Conservation (phyloP, 208 protist genomes). For the Porcisia deanei region DNA sequence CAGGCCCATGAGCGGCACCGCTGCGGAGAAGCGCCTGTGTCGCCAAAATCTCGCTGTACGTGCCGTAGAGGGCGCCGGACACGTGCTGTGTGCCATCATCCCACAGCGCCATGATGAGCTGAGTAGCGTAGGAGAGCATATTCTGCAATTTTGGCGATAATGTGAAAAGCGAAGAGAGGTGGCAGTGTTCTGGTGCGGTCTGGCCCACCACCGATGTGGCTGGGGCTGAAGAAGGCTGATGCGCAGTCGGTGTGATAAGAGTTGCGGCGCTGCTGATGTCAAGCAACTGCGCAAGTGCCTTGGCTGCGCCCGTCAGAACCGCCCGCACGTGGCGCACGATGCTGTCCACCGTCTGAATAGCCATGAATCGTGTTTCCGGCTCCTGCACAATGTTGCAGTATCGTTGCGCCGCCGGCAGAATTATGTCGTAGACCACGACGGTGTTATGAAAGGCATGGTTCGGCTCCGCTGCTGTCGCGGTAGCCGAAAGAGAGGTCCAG, state of each 20-base stretch:
- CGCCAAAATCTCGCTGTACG: constrained; percentile 62
- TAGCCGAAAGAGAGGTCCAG: not conserved
- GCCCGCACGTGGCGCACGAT: constrained; percentile 76
- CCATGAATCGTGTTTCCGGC: constrained; percentile 90
- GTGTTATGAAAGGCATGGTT: not conserved
- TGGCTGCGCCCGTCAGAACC: constrained; percentile 34
- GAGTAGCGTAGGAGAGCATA: constrained; percentile 50
- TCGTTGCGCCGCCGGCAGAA: constrained; percentile 55
- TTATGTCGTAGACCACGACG: constrained; percentile 55
- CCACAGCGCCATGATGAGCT: constrained; percentile 87
- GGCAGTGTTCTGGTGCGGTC: not conserved
- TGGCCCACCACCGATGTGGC: not conserved
- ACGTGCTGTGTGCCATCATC: constrained; percentile 89
- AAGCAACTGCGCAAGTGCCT: not conserved
- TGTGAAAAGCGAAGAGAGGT: constrained; percentile 36
- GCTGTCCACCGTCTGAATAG: constrained; percentile 86
- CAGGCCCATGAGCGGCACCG: not conserved
- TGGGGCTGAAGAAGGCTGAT: not conserved
- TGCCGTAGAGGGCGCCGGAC: constrained; percentile 80
- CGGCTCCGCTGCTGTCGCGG: not conserved
- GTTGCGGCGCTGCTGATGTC: constrained; percentile 8
- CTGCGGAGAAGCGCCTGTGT: constrained; percentile 16
- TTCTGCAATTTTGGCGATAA: constrained; percentile 40
- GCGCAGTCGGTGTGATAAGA: constrained; percentile 1
- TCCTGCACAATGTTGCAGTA: constrained; percentile 63